These are phyloP conservation scores for Saturnispora serradocipensis DNA, from an alignment of 805 yeast species.

Conservation along the genomic window DNA sequence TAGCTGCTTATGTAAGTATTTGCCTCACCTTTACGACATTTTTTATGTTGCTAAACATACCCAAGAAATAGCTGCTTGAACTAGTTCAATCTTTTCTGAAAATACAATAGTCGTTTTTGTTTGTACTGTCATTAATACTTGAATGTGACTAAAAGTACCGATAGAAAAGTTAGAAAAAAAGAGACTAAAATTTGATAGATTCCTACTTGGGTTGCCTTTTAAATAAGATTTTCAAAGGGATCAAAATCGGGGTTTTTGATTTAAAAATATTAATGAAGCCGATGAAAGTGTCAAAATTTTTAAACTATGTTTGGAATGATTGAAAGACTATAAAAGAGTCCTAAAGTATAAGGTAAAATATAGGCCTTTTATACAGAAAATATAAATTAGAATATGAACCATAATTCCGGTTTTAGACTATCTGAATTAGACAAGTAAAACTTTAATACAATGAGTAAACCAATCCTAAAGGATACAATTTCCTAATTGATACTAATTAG, in stretches of 20 bases:
- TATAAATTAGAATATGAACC: too few relatives aligned
- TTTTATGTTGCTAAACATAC: constrained; percentile 1
- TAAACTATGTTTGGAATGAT: too few relatives aligned
- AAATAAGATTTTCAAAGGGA: not conserved
- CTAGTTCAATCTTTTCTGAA: constrained; percentile 1
- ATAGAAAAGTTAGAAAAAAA: not conserved
- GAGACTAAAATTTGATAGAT: not conserved
- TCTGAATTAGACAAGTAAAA: too few relatives aligned
- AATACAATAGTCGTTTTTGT: constrained; percentile 1
- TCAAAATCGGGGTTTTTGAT: not conserved
- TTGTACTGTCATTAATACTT: not conserved
- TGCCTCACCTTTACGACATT: not conserved
- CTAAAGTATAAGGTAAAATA: too few relatives aligned
- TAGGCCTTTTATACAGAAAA: too few relatives aligned
- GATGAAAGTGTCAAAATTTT: too few relatives aligned
- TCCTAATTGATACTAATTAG: too few relatives aligned
- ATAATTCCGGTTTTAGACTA: too few relatives aligned
- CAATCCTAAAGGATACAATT: too few relatives aligned
- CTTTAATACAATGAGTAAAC: too few relatives aligned
- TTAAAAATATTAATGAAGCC: too few relatives aligned
- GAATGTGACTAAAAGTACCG: not conserved
- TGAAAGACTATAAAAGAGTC: too few relatives aligned
- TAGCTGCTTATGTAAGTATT: not conserved
- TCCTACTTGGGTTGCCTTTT: not conserved
- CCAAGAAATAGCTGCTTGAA: constrained; percentile 9